These are phyloP conservation scores for Yamadazyma friedrichii DNA, from an alignment of 1,139 yeast species.

Conservation along the genomic window DNA sequence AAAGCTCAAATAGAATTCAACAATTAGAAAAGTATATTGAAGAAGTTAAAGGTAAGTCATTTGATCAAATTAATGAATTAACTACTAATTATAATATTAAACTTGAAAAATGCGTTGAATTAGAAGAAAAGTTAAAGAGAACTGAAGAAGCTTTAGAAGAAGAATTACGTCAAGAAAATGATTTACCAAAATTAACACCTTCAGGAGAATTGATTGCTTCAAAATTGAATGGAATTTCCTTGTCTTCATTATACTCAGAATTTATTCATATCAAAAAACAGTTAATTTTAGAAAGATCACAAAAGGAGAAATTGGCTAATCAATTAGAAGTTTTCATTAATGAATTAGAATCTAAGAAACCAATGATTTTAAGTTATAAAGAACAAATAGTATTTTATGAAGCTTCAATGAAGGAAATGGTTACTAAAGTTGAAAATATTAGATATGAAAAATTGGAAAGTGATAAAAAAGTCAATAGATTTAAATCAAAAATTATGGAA, in stretches of 20 bases:
- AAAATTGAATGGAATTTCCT: conserved; percentile 55
- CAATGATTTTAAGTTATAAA: conserved; percentile 68
- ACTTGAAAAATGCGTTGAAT: conserved; percentile 31
- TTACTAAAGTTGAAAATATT: conserved; percentile 36
- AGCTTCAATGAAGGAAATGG: conserved; percentile 37
- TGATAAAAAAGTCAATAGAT: conserved; percentile 34
- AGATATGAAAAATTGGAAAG: conserved; percentile 42
- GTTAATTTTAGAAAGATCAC: conserved; percentile 65
- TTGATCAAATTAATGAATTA: conserved; percentile 23
- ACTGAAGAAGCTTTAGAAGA: conserved; percentile 44
- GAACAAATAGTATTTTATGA: conserved; percentile 49
- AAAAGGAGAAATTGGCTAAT: conserved; percentile 66
- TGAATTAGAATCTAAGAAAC: conserved; percentile 80
- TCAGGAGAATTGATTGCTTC: conserved; percentile 47
- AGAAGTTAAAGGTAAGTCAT: conserved; percentile 39
- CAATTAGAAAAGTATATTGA: conserved; percentile 48
- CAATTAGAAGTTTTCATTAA: conserved; percentile 70
- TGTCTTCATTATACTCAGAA: conserved; percentile 70
- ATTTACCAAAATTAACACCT: conserved; percentile 35
- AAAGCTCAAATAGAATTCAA: conserved; percentile 44
- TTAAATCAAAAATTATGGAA: conserved; percentile 28
- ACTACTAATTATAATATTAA: conserved; percentile 25
- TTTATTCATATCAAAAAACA: conserved; percentile 64
- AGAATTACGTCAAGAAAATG: conserved; percentile 41
- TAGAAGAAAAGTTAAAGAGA: conserved; percentile 37